phyloP scores from a whole-genome alignment of 768 basidiomycete genomes.

The Kondoa malvinella region DNA sequence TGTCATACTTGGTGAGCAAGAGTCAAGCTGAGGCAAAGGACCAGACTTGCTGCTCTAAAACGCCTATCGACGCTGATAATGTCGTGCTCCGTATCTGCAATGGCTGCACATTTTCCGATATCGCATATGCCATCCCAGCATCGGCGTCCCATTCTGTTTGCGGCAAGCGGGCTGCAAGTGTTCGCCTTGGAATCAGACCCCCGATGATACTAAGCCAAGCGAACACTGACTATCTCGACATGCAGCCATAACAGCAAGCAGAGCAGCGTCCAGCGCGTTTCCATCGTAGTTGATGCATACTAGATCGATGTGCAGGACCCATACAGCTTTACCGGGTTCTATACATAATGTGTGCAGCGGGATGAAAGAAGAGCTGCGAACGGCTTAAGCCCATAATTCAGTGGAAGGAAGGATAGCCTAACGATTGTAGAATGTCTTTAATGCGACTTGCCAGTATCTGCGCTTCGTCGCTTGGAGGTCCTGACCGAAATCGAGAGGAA shows the following conservation, averaged over 20 bases:
- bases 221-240: constrained; percentile 41
- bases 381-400: not conserved
- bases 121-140: constrained; percentile 32
- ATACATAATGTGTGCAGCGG: constrained; percentile 59
- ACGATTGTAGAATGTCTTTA: constrained; percentile 61
- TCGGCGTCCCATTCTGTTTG: constrained; percentile 56
- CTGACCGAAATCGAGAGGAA: constrained; percentile 83
- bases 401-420: constrained; percentile 28
- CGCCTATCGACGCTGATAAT: constrained; percentile 50
- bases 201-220: too few species aligned
- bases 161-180: constrained; percentile 48
- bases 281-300: constrained; percentile 97
- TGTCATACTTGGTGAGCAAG: constrained; percentile 27
- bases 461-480: constrained; percentile 84
- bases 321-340: constrained; percentile 58
- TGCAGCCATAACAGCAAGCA: constrained; percentile 74
- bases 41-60: constrained; percentile 56
- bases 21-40: not conserved
- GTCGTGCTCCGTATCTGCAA: constrained; percentile 27
- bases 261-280: constrained; percentile 76
- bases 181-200: too few species aligned
- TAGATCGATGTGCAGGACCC: constrained; percentile 88
- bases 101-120: constrained; percentile 23
- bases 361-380: constrained; percentile 47
- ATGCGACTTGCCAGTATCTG: constrained; percentile 74